Base-by-base conservation (phyloP, 108 stramenopile species). In the Thalassiosira profunda region DNA sequence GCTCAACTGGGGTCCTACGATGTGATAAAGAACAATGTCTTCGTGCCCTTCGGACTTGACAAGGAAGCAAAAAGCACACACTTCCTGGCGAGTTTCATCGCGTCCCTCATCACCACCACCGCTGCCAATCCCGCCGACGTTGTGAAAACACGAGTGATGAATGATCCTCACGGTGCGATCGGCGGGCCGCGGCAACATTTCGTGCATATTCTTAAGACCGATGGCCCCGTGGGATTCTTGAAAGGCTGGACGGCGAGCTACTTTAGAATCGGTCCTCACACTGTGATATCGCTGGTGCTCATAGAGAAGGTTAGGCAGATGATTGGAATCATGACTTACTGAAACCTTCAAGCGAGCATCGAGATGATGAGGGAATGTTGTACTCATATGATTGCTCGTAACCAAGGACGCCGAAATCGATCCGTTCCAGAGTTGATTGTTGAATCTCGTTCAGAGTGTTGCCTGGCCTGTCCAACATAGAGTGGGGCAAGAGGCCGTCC, bases 211-310 rank as follows among this genome's bases (percentile, higher is more conserved):
- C 45, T 20, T 41, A 58, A 44, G 42, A 15, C 40, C 5, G 34
- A 60, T 60, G 67, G 67, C 2, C 6, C 43, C 1, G 15, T 12
- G n/a, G 67, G 67, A 11, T 68, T 60, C 45, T 45, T 68, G 67
- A 59, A 46, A 9, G 67, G 67, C 4, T 68, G 67, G 67, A 68
- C 59, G 10, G 67, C 67, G 29, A 68, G 67, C 43, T 68, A 68
- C 45, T 60, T 68, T 10, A 57, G 65, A 20, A 68, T 68, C 26
- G 67, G 67, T 23, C 67, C 67, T 6, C 67, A 68, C 25, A 68
- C 67, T 30, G 59, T 68, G 28, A 58, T 68, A 11, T 59, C 58
- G 24, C 31, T 68, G 21, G 41, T 68, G 0, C 23, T 60, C 40
- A 68, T 68, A 45, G 67, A 68, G 59, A 58, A 61, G 45, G 56